phyloP scores from a whole-genome alignment of 2,329 filamentous ascomycete genomes.

The Fusarium xylarioides region DNA sequence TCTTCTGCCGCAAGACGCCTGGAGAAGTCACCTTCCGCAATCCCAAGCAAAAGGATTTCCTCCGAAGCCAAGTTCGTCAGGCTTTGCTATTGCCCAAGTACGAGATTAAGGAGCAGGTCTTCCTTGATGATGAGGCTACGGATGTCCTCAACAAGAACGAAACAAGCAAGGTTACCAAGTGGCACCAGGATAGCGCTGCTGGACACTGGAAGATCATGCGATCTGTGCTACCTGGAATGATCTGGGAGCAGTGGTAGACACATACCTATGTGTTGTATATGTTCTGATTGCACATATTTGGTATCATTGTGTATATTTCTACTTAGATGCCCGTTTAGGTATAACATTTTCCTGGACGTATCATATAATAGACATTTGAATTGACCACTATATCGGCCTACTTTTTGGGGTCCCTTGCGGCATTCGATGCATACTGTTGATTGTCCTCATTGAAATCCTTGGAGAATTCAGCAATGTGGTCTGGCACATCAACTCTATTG shows the following conservation, averaged over 20 bases:
- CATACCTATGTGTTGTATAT: not conserved
- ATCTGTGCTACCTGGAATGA: conserved; percentile 74
- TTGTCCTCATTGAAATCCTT: conserved; percentile 50
- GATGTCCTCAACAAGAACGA: conserved; percentile 69
- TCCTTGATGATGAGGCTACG: conserved; percentile 56
- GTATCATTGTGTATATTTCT: conserved; percentile 12
- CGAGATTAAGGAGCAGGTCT: conserved; percentile 68
- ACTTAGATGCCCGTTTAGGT: not conserved
- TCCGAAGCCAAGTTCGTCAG: conserved; percentile 75
- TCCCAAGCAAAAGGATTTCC: conserved; percentile 70
- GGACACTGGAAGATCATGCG: conserved; percentile 96
- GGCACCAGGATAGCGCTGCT: conserved; percentile 78
- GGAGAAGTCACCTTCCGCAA: conserved; percentile 70
- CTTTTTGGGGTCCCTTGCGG: conserved; percentile 33
- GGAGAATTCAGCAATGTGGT: conserved; percentile 63
- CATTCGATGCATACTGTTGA: conserved; percentile 42
- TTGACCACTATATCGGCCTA: not conserved
- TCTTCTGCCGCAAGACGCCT: conserved; percentile 82
- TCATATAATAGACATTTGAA: not conserved
- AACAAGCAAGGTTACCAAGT: conserved; percentile 72
- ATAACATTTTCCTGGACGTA: not conserved
- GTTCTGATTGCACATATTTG: not conserved
- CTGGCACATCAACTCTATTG: conserved; percentile 70
- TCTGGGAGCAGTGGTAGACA: conserved; percentile 84
- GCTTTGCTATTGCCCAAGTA: conserved; percentile 76